These are phyloP conservation scores for Gautieria morchelliformis DNA, from an alignment of 768 basidiomycete genomes.

Conservation along the genomic window DNA sequence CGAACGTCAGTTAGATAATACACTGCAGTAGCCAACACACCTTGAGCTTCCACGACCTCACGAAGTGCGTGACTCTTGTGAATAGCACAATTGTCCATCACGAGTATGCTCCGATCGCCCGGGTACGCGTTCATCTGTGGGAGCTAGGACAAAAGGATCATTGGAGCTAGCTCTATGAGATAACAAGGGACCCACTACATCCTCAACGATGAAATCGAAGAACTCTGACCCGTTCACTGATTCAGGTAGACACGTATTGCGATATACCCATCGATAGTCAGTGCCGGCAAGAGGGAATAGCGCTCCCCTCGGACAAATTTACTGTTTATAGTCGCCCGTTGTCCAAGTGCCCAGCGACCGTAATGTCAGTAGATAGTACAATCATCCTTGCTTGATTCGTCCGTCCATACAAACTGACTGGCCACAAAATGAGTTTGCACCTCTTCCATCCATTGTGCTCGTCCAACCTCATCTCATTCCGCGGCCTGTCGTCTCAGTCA, in stretches of 20 bases:
- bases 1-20: neutral
- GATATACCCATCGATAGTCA: conserved; percentile 27
- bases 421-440: no score
- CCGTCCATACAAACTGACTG: no score
- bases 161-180: neutral
- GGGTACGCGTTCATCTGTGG: conserved; percentile 20
- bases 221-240: conserved; percentile 25
- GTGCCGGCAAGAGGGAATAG: conserved; percentile 27
- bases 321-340: conserved; percentile 13
- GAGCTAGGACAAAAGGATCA: neutral
- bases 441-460: no score
- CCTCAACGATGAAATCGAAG: conserved; percentile 27
- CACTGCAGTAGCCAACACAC: neutral
- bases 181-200: conserved; percentile 21
- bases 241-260: conserved; percentile 21
- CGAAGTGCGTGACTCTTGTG: conserved; percentile 19
- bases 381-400: no score
- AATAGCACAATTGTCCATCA: conserved; percentile 24
- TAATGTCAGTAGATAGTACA: conserved; percentile 15
- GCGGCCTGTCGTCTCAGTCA: no score
- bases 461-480: no score
- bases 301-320: conserved; percentile 20
- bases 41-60: conserved; percentile 17
- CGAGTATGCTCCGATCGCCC: conserved; percentile 16
- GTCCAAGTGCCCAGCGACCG: conserved; percentile 18